Conservation (phyloP, 495 filamentous ascomycete species). For the Penicillium paradoxum region DNA sequence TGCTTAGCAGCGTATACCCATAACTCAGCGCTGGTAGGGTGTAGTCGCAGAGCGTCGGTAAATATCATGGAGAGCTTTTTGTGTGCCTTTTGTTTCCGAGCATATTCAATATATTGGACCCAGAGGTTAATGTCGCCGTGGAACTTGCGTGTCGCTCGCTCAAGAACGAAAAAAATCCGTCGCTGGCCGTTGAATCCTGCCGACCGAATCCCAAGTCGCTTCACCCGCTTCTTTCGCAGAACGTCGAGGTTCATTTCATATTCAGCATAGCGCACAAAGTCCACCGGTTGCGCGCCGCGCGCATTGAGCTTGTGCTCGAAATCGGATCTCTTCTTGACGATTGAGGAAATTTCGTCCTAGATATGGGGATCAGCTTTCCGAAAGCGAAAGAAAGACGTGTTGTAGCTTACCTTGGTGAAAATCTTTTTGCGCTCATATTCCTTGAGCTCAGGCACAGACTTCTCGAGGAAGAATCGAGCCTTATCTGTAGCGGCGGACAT, state of each 20-base stretch:
- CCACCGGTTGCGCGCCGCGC: constrained; percentile 64
- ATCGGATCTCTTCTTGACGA: constrained; percentile 83
- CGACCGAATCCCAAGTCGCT: constrained; percentile 67
- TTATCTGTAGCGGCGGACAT: constrained; percentile 90
- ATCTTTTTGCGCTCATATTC: constrained; percentile 85
- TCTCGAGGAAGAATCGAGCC: constrained; percentile 89
- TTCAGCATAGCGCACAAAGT: constrained; percentile 80
- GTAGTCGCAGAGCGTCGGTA: constrained; percentile 72
- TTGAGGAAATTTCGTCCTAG: constrained; percentile 79
- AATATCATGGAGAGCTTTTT: constrained; percentile 77
- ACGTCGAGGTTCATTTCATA: constrained; percentile 89
- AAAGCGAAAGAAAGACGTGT: neutral
- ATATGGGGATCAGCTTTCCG: constrained; percentile 10
- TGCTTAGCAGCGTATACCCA: constrained; percentile 84
- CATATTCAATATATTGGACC: constrained; percentile 86
- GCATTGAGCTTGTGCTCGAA: constrained; percentile 89
- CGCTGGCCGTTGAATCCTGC: constrained; percentile 63
- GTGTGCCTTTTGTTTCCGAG: constrained; percentile 65
- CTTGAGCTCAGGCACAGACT: constrained; percentile 82
- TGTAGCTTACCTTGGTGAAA: constrained; percentile 60
- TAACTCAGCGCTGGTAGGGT: constrained; percentile 75
- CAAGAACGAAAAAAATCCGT: constrained; percentile 81
- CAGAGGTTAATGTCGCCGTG: constrained; percentile 79
- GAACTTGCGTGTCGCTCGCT: constrained; percentile 82
- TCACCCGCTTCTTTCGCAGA: constrained; percentile 75